phyloP scores from a whole-genome alignment of 768 basidiomycete genomes.

The Solioccasus polychromus region DNA sequence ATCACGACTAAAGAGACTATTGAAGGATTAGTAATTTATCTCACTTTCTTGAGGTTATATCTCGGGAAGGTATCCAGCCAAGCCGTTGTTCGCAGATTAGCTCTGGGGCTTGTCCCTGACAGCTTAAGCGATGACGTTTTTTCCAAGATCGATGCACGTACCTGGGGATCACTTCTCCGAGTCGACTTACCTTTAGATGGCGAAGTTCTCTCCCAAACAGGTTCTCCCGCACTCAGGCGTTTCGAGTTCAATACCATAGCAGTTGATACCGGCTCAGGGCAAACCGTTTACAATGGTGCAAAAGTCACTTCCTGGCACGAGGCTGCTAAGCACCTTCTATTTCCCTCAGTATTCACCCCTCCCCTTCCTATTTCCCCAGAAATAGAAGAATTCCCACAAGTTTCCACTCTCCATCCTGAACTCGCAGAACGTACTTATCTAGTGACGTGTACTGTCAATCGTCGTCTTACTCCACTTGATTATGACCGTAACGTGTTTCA shows the following conservation, averaged over 20 bases:
- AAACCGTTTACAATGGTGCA: conserved; percentile 59
- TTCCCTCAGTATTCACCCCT: conserved; percentile 76
- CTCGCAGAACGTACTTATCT: conserved; percentile 87
- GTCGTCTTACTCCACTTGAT: conserved; percentile 88
- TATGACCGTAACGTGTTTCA: conserved; percentile 99
- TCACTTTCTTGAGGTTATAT: conserved; percentile 85
- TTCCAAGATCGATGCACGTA: conserved; percentile 51
- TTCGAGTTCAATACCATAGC: conserved; percentile 77
- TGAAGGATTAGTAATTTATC: conserved; percentile 60
- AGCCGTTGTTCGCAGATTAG: conserved; percentile 49
- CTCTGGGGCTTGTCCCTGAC: conserved; percentile 44
- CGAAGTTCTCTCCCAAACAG: conserved; percentile 16
- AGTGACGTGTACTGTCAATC: conserved; percentile 91
- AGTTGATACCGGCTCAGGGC: conserved; percentile 56
- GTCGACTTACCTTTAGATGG: conserved; percentile 39
- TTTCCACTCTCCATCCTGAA: conserved; percentile 81
- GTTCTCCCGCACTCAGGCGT: conserved; percentile 42
- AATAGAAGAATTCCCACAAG: conserved; percentile 48
- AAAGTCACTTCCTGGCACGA: conserved; percentile 74
- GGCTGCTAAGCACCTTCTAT: conserved; percentile 84
- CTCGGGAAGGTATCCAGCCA: conserved; percentile 62
- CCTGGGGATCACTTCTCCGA: conserved; percentile 68
- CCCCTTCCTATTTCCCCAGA: conserved; percentile 32
- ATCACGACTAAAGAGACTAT: conserved; percentile 38
- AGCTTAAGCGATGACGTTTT: conserved; percentile 40